Percentiles rank a stretch among this genome's conserved stretches.
Evolutionary conservation across 495 filamentous ascomycete species (phyloP).

Genomic region (Tetracladium marchalianum): DNA sequence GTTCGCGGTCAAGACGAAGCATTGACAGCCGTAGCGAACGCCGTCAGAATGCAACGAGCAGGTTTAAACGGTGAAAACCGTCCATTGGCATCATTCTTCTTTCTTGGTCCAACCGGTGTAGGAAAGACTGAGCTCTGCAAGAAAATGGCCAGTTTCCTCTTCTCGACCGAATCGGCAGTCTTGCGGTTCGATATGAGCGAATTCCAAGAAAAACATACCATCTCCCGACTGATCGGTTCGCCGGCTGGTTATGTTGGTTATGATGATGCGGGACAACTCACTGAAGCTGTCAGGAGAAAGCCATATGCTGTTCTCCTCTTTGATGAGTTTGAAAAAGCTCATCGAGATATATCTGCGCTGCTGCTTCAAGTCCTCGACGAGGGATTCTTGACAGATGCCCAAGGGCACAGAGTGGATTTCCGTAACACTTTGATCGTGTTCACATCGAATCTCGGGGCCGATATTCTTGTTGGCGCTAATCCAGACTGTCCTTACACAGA

Average conservation of each 20-base stretch:
- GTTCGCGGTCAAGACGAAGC: conserved; percentile 93
- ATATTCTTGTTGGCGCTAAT: conserved; percentile 56
- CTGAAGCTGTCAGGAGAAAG: conserved; percentile 89
- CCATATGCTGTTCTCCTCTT: conserved; percentile 93
- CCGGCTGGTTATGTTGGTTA: conserved; percentile 95
- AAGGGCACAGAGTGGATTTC: conserved; percentile 95
- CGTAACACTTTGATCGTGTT: conserved; percentile 92
- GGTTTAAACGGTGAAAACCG: conserved; percentile 86
- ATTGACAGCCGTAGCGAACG: conserved; percentile 80
- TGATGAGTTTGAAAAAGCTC: conserved; percentile 97
- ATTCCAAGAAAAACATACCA: conserved; percentile 95
- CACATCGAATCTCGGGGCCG: conserved; percentile 83
- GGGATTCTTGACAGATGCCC: conserved; percentile 88
- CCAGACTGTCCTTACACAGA: conserved; percentile 47
- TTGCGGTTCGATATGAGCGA: conserved; percentile 96
- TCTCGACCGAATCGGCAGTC: conserved; percentile 83
- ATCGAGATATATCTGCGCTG: conserved; percentile 89
- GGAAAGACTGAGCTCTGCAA: conserved; percentile 98
- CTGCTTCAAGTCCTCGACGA: conserved; percentile 94
- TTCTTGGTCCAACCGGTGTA: conserved; percentile 91
- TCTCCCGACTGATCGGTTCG: conserved; percentile 83
- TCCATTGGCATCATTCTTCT: conserved; percentile 92
- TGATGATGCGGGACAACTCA: conserved; percentile 93
- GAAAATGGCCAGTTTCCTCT: conserved; percentile 86
- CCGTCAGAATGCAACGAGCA: conserved; percentile 87